Evolutionary conservation across 2,329 filamentous ascomycete species (phyloP).

Genomic region (Pseudogymnoascus sp.): DNA sequence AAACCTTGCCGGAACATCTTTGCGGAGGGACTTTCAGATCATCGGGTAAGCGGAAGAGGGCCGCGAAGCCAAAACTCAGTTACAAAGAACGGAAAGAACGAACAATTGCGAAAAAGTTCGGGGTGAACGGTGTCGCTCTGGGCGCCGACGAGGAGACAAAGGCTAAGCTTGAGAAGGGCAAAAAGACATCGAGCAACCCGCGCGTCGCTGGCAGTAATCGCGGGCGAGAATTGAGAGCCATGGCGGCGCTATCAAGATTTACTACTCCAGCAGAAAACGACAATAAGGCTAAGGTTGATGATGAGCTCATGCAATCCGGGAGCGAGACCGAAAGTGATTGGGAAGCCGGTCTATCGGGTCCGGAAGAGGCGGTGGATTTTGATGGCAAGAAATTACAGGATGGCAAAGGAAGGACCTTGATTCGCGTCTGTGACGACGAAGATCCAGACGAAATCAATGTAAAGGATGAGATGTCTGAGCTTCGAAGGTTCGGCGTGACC

Average conservation of each 20-base stretch:
- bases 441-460: slow-evolving; percentile 48
- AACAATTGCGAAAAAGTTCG: slow-evolving; percentile 52
- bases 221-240: slow-evolving; percentile 51
- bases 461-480: slow-evolving; percentile 58
- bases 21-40: slow-evolving; percentile 75
- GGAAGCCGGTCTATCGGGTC: slow-evolving; percentile 23
- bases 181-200: slow-evolving; percentile 44
- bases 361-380: slow-evolving; percentile 51
- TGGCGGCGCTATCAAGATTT: slow-evolving; percentile 51
- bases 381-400: slow-evolving; percentile 59
- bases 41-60: slow-evolving; percentile 41
- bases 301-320: slow-evolving; percentile 32
- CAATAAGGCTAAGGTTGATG: slow-evolving; percentile 23
- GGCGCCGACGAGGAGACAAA: slow-evolving; percentile 50
- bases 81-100: slow-evolving; percentile 38
- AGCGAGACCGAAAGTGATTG: slow-evolving; percentile 38
- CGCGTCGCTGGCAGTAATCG: slow-evolving; percentile 51
- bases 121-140: slow-evolving; percentile 30
- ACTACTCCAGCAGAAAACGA: slow-evolving; percentile 33
- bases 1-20: slow-evolving; percentile 59
- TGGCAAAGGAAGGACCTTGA: slow-evolving; percentile 55
- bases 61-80: slow-evolving; percentile 36
- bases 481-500: slow-evolving; percentile 31
- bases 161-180: slow-evolving; percentile 35
- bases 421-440: slow-evolving; percentile 70